Evolutionary conservation across 441 rosid genomes (phyloP).

Genomic region (Pelargonium fulgidum): DNA sequence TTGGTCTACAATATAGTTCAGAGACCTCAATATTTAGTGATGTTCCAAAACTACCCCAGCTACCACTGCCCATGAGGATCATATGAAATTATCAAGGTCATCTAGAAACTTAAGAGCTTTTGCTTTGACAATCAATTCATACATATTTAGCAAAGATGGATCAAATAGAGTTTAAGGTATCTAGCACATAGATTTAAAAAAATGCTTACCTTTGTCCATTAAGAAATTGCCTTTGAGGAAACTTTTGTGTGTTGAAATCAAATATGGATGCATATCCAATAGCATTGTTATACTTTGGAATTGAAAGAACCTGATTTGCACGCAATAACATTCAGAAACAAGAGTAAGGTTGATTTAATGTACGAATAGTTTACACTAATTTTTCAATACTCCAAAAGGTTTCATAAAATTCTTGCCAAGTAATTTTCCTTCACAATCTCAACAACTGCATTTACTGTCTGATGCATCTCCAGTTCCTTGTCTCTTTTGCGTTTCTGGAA

Average conservation of each 20-base stretch:
- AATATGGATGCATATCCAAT: constrained; percentile 77
- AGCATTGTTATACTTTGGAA: constrained; percentile 65
- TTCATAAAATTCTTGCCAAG: constrained; percentile 51
- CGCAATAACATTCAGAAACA: constrained; percentile 12
- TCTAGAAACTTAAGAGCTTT: too few relatives aligned
- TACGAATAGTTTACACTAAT: constrained; percentile 17
- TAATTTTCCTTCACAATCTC: constrained; percentile 96
- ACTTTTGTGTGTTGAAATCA: constrained; percentile 89
- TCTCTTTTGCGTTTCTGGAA: constrained; percentile 73
- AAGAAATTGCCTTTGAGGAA: constrained; percentile 55
- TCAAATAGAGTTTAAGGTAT: too few relatives aligned
- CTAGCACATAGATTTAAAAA: background rate
- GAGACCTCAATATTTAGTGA: too few relatives aligned
- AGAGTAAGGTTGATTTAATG: constrained; percentile 19
- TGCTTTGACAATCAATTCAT: too few relatives aligned
- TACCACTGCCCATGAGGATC: too few relatives aligned
- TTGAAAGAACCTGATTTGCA: constrained; percentile 66
- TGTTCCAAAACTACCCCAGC: too few relatives aligned
- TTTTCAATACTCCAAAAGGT: constrained; percentile 13
- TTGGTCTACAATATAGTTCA: too few relatives aligned
- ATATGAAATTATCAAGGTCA: too few relatives aligned
- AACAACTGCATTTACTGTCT: constrained; percentile 65
- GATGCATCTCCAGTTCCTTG: constrained; percentile 67
- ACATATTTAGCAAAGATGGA: too few relatives aligned
- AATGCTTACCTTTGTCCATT: constrained; percentile 68